A percentile compares a stretch with the other conserved stretches of the same genome.
Evolutionary conservation across 2,329 filamentous ascomycete genomes (phyloP).

Genomic region (Monosporascus sp.): DNA sequence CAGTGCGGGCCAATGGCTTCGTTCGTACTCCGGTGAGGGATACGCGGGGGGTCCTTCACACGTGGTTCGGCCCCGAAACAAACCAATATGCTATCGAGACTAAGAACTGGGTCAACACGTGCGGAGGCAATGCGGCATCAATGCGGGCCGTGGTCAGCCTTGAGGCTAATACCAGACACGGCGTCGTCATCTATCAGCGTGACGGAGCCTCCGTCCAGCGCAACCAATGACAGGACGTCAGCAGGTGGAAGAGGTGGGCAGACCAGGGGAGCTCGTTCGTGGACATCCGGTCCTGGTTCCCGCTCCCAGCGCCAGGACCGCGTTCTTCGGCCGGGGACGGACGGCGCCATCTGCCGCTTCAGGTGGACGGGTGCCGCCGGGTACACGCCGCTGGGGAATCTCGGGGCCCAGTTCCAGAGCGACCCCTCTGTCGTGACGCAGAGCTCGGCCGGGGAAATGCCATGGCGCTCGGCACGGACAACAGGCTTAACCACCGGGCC

Average conservation of each 20-base stretch:
- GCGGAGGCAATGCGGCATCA: not conserved
- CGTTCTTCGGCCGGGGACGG: conserved; percentile 7
- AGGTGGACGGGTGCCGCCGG: conserved; percentile 1
- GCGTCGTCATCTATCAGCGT: conserved; percentile 1
- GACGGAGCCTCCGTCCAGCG: not conserved
- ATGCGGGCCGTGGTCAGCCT: conserved; percentile 2
- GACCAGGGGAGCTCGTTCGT: conserved; percentile 3
- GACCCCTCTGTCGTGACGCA: conserved; percentile 5
- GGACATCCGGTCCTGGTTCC: conserved; percentile 2
- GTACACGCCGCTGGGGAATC: conserved; percentile 1
- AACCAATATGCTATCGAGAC: no score
- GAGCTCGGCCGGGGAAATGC: conserved; percentile 5
- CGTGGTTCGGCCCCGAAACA: no score
- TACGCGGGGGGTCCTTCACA: no score
- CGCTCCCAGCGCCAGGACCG: not conserved
- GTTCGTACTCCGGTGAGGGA: no score
- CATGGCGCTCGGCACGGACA: conserved; percentile 7
- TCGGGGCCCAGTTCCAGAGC: conserved; percentile 5
- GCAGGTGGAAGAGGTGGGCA: not conserved
- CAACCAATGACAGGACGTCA: not conserved
- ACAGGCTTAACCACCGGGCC: conserved; percentile 5
- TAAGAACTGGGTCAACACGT: no score
- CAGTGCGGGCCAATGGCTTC: no score
- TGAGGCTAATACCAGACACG: not conserved
- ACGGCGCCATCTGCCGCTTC: conserved; percentile 5